Conservation (phyloP, 345 rosid genomes). For the Pistacia integerrima region DNA sequence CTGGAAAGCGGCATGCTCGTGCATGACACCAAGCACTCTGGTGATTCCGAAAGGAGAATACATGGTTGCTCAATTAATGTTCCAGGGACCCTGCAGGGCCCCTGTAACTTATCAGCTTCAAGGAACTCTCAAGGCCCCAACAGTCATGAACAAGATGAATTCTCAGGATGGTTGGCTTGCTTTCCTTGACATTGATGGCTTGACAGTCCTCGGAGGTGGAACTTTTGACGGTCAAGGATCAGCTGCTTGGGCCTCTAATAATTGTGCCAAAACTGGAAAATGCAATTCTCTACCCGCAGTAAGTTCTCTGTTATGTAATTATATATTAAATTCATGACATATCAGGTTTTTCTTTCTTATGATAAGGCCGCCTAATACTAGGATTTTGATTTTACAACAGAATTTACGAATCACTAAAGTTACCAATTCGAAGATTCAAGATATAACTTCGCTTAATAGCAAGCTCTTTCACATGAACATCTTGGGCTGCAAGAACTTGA, state of each 20-base stretch:
- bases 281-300: constrained; percentile 40
- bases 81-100: constrained; percentile 53
- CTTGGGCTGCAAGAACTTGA: constrained; percentile 41
- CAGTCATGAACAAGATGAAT: background rate
- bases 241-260: constrained; percentile 33
- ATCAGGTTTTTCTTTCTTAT: no score
- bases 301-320: constrained; percentile 8
- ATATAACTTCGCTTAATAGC: constrained; percentile 44
- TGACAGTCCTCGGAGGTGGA: constrained; percentile 38
- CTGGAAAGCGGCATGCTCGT: constrained; percentile 39
- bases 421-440: constrained; percentile 23
- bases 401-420: constrained; percentile 8
- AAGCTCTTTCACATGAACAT: constrained; percentile 50
- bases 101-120: constrained; percentile 32
- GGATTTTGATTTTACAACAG: background rate
- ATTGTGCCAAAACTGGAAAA: constrained; percentile 26
- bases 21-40: constrained; percentile 27
- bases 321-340: background rate
- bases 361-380: no score
- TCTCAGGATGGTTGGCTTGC: constrained; percentile 37
- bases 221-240: constrained; percentile 53
- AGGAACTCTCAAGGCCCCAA: constrained; percentile 47
- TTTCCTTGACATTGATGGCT: constrained; percentile 25
- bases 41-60: constrained; percentile 43
- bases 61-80: constrained; percentile 24